Percentiles rank a stretch among this genome's conserved stretches.
Evolutionary conservation across 2,329 filamentous ascomycete genomes (phyloP).

Genomic region (Alternaria tenuissima): DNA sequence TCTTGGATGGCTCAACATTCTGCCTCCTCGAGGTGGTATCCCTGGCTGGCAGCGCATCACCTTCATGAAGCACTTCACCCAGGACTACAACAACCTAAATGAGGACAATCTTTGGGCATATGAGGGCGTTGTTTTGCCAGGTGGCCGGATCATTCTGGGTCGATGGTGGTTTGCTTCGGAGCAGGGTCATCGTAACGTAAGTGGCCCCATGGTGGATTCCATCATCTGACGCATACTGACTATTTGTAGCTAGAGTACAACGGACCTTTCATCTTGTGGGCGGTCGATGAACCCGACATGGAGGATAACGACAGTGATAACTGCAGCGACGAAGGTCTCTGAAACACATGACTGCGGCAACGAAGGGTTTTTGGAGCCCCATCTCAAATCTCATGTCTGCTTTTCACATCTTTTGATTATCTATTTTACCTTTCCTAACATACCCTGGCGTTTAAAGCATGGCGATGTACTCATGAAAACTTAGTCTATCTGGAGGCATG

Average conservation of each 20-base stretch:
- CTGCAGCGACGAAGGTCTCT: background rate
- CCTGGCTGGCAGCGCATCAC: constrained; percentile 64
- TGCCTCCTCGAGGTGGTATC: constrained; percentile 58
- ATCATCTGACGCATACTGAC: constrained; percentile 17
- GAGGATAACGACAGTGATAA: constrained; percentile 9
- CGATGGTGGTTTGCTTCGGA: constrained; percentile 57
- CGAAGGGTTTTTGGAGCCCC: background rate
- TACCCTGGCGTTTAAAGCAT: background rate
- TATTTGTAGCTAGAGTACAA: constrained; percentile 28
- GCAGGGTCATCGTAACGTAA: constrained; percentile 32
- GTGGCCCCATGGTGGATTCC: constrained; percentile 4
- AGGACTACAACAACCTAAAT: constrained; percentile 37
- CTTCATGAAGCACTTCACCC: constrained; percentile 61
- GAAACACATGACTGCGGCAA: background rate
- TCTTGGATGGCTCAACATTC: constrained; percentile 59
- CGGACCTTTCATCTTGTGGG: constrained; percentile 50
- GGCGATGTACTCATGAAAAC: background rate
- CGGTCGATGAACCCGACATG: constrained; percentile 35
- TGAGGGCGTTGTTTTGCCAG: constrained; percentile 59
- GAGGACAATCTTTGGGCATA: constrained; percentile 58
- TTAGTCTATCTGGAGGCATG: background rate
- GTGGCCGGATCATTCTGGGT: constrained; percentile 57
- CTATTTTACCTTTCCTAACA: background rate
- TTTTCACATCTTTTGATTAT: background rate
- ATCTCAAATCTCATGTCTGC: background rate